Base-by-base conservation (phyloP, 768 basidiomycete genomes). In the Mycena capillaripes region DNA sequence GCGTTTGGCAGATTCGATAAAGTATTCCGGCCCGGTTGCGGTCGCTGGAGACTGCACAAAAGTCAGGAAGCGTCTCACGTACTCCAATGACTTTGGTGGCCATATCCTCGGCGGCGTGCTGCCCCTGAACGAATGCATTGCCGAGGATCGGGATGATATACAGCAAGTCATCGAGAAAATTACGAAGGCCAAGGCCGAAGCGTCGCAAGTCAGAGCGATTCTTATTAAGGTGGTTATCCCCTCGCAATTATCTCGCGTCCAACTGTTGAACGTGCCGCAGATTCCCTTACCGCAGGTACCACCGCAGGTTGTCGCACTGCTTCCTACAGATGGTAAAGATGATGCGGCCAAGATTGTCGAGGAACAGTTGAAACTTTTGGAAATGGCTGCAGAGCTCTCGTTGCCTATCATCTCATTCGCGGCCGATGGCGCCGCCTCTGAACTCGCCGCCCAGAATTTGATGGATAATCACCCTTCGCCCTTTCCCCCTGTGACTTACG, bases 1-100 rank as follows among this genome's bases (percentile, higher is more conserved):
- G 72, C 73, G 79, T 1, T 73, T 79, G 21, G 66, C 75, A 1
- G 76, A 78, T 29, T 61, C 59, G 0, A 38, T 77, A 9, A 32
- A 58, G 0, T 80, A 79, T 46, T 48, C 30, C 17, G 79, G 80
- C 2, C 80, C 81, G 10, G 69, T 82, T 34, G 64, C 75, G 2
- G 65, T 78, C 29, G 77, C 70, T 3, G 76, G 76, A 1, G 81
- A 82, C 46, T 79, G 78, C 55, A 80, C 81, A 5, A 81, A 82
- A 62, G 80, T 81, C 8, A 69, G 75, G 3, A 58, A 75, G 44
- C 55, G 77, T 1, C 70, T 82, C 0, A 69, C 77, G 3, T 79
- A 77, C 66, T 82, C 79, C 4, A 79, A 66, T 27, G 71, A 78
- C 25, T 77, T 73, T 44, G 78, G 81, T 4, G 56, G 56, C 4